phyloP scores from a whole-genome alignment of 208 protist species.

The Acanthamoeba lenticulata region DNA sequence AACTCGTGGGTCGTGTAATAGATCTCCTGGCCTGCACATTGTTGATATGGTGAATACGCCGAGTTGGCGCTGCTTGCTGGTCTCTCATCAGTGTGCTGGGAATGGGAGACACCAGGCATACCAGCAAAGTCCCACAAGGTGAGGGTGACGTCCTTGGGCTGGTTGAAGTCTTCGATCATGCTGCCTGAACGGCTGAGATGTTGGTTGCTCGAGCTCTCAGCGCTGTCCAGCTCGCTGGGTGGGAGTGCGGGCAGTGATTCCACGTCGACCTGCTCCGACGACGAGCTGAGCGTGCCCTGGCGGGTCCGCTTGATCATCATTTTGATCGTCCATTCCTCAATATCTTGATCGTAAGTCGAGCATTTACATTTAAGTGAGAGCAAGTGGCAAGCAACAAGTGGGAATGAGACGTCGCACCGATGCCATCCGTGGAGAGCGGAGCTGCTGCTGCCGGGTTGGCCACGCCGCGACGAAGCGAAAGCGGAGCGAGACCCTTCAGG shows the following conservation, averaged over 20 bases:
- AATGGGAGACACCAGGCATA: neutral
- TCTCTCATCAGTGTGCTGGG: neutral
- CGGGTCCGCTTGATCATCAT: neutral
- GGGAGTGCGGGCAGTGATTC: neutral
- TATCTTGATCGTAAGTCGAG: neutral
- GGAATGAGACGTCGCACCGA: neutral
- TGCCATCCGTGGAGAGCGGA: conserved; percentile 20
- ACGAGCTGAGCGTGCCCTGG: neutral
- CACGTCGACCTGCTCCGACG: neutral
- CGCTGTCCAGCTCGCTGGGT: neutral
- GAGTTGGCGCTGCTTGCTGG: neutral
- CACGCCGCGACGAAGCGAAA: neutral
- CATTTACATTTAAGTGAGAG: neutral
- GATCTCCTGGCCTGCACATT: conserved; percentile 19
- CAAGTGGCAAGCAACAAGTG: neutral
- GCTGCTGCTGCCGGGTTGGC: neutral
- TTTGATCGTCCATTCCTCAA: conserved; percentile 12
- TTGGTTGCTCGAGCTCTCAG: neutral
- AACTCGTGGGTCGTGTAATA: conserved; percentile 81
- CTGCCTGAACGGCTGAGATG: neutral
- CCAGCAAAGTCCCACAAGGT: conserved; percentile 76
- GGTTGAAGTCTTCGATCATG: neutral
- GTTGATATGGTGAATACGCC: neutral
- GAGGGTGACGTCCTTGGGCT: conserved; percentile 59
- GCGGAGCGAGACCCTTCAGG: neutral